Percentiles rank a stretch among this genome's conserved stretches.
Conservation (phyloP, 495 filamentous ascomycete genomes). For the Xylaria curta region DNA sequence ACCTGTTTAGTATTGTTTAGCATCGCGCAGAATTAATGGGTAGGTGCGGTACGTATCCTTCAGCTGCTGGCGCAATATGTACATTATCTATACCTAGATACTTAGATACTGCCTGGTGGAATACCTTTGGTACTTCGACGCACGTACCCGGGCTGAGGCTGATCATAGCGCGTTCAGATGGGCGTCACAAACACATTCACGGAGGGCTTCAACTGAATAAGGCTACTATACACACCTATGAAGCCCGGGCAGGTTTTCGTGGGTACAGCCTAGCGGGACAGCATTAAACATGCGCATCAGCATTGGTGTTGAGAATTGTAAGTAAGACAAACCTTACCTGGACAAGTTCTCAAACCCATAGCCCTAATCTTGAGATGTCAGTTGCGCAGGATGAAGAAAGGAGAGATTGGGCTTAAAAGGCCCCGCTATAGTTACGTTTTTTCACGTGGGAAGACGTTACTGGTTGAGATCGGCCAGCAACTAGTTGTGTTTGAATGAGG, state of each 20-base stretch:
- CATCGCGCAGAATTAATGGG: not conserved
- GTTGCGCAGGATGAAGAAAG: not conserved
- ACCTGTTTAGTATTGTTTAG: no score
- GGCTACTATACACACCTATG: not conserved
- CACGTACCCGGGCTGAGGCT: not conserved
- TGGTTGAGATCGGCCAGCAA: not conserved
- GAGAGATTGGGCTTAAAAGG: not conserved
- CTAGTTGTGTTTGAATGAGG: not conserved
- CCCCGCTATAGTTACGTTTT: not conserved
- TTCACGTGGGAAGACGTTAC: not conserved
- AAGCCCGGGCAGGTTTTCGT: not conserved
- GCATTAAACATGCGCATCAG: not conserved
- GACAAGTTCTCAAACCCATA: not conserved
- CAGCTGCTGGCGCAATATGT: not conserved
- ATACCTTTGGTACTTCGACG: not conserved
- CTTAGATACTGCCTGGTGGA: no score
- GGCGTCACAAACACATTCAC: not conserved
- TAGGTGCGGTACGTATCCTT: not conserved
- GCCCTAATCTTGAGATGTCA: not conserved
- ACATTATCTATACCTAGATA: not conserved
- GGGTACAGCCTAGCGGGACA: no score
- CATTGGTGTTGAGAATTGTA: no score
- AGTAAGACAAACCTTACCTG: not conserved
- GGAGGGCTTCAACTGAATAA: not conserved
- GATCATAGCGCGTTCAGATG: not conserved